Base-by-base conservation (phyloP, 192 early-diverging fungal genomes). In the Blastocladiella britannica region DNA sequence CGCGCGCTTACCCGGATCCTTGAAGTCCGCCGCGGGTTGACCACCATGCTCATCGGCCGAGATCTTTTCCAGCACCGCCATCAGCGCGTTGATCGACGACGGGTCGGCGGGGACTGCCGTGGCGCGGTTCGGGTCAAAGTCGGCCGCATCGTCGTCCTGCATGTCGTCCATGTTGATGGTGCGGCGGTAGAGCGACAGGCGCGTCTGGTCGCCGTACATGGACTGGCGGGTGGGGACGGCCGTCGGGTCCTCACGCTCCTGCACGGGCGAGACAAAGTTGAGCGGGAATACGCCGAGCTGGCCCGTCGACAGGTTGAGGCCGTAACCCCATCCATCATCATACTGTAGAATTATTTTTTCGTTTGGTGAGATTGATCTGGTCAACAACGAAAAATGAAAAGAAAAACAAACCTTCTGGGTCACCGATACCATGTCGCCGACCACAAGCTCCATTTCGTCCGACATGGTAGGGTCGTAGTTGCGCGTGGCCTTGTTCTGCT, bases 111-210 rank as follows among this genome's bases (percentile, higher is more conserved):
- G 25, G 18, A 57, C 31, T 20, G 31, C 51, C 26, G 31, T 57
- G 26, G 9, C 15, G 18, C 51, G 31, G 18, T 25, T 28, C n/a
- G n/a, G n/a, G n/a, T n/a, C n/a, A n/a, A n/a, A n/a, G n/a, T n/a
- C n/a, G n/a, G n/a, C n/a, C n/a, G n/a, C n/a, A n/a, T n/a, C n/a
- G n/a, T n/a, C n/a, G n/a, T n/a, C n/a, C n/a, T n/a, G n/a, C n/a
- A n/a, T n/a, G 31, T 22, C 37, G 37, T 47, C 37, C 37, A 47
- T 47, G 15, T 9, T 20, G 59, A 15, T 29, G 61, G 27, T 54
- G 51, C 24, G 7, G 26, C 47, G 22, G 37, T 47, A 47, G 15
- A 47, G 12, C 37, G 37, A 47, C 15, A 47, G n/a, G 15, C 37
- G 37, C 37, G 12, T 20, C 37, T 9, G 37, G 4, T 47, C 37